phyloP scores from a whole-genome alignment of 805 yeast species.

The Teunomyces atbi region DNA sequence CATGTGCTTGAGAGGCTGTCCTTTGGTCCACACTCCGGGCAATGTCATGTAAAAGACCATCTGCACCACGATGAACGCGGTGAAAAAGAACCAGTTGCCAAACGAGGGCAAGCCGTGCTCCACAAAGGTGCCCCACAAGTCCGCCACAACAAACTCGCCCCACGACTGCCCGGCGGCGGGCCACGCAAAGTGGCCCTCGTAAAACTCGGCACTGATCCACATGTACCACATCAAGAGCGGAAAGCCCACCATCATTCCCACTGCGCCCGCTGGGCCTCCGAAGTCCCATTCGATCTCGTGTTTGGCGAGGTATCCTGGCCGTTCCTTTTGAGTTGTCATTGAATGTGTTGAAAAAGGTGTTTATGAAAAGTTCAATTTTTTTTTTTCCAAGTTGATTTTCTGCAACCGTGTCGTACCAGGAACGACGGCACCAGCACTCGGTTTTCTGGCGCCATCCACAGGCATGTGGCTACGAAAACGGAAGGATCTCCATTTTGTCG shows the following conservation, averaged over 20 bases:
- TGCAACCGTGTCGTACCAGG: background rate
- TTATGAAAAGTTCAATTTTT: background rate
- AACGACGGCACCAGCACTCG: background rate
- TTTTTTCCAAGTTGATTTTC: too few species aligned
- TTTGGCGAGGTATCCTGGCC: slow-evolving; percentile 31
- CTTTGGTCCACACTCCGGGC: slow-evolving; percentile 95
- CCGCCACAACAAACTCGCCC: slow-evolving; percentile 43
- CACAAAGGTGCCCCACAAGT: slow-evolving; percentile 41
- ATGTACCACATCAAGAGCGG: slow-evolving; percentile 94
- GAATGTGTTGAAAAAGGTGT: background rate
- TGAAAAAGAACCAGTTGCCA: slow-evolving; percentile 68
- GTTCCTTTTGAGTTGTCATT: slow-evolving; percentile 12
- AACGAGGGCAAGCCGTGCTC: slow-evolving; percentile 58
- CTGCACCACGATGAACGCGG: slow-evolving; percentile 68
- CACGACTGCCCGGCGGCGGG: slow-evolving; percentile 61
- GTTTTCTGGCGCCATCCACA: too few species aligned
- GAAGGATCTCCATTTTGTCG: slow-evolving; percentile 4
- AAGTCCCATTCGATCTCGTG: slow-evolving; percentile 78
- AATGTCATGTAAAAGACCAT: slow-evolving; percentile 71
- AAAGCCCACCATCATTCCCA: slow-evolving; percentile 90
- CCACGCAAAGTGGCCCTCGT: slow-evolving; percentile 68
- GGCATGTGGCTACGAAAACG: too few species aligned
- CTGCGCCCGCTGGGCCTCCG: slow-evolving; percentile 89
- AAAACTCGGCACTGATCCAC: slow-evolving; percentile 88
- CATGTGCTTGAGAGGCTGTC: slow-evolving; percentile 86